Evolutionary conservation across 257 asterid genomes (phyloP).

Genomic region (Salvia splendens): DNA sequence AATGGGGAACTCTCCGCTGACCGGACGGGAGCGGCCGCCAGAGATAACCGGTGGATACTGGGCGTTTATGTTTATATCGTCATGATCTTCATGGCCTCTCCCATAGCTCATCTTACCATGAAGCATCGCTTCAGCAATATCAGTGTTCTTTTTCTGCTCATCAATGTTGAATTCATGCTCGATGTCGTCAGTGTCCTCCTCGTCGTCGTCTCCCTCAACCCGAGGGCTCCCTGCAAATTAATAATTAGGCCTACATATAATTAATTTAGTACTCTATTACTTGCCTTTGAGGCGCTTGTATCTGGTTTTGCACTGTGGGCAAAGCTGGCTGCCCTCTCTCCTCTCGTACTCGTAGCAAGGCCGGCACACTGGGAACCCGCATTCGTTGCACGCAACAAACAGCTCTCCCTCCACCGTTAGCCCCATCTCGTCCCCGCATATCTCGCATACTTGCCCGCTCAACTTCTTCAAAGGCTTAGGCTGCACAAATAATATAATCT

Average conservation of each 20-base stretch:
- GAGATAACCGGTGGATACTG: conserved; percentile 82
- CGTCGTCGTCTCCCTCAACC: conserved; percentile 97
- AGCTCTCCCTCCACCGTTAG: conserved; percentile 87
- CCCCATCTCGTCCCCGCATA: conserved; percentile 92
- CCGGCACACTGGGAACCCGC: conserved; percentile 94
- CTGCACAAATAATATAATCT: conserved; percentile 55
- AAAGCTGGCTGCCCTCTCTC: conserved; percentile 85
- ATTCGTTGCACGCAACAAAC: conserved; percentile 90
- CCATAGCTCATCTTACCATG: conserved; percentile 98
- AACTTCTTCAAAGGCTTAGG: conserved; percentile 82
- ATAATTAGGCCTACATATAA: too few species aligned
- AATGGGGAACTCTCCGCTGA: conserved; percentile 80
- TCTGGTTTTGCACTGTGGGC: conserved; percentile 97
- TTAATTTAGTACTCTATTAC: too few species aligned
- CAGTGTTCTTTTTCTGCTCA: conserved; percentile 62
- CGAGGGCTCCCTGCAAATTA: conserved; percentile 73
- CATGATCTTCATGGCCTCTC: conserved; percentile 89
- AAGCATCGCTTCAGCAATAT: conserved; percentile 80
- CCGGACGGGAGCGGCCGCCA: conserved; percentile 74
- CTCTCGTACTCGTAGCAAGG: conserved; percentile 97
- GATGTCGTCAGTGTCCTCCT: conserved; percentile 90
- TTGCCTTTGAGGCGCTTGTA: conserved; percentile 82
- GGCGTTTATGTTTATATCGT: conserved; percentile 32
- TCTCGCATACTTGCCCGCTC: conserved; percentile 95
- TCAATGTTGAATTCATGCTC: conserved; percentile 93